Evolutionary conservation across 2,329 filamentous ascomycete genomes (phyloP).

Genomic region (Ceratocystis colombiana): DNA sequence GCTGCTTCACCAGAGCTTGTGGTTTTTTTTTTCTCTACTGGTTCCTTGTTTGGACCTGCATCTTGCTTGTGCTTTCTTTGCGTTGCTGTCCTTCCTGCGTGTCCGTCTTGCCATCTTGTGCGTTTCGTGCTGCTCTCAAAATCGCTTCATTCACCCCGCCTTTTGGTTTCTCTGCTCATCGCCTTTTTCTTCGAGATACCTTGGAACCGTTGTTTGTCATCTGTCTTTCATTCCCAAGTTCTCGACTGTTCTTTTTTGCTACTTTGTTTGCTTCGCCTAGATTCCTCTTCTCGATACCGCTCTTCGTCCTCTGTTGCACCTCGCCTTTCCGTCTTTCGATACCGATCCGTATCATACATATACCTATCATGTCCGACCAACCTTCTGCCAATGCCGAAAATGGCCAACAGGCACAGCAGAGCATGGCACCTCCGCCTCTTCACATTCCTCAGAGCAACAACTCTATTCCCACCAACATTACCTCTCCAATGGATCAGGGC

Average conservation of each 20-base stretch:
- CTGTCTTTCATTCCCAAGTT: not conserved
- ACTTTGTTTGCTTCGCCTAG: constrained; percentile 1
- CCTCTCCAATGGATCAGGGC: constrained; percentile 66
- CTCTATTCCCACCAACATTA: constrained; percentile 84
- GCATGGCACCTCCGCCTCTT: constrained; percentile 84
- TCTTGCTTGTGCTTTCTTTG: constrained; percentile 18
- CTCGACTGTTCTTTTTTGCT: constrained; percentile 8
- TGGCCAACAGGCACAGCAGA: constrained; percentile 63
- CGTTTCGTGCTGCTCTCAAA: constrained; percentile 15
- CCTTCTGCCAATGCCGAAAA: constrained; percentile 41
- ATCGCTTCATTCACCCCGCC: constrained; percentile 23
- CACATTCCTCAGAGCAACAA: constrained; percentile 96
- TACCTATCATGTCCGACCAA: constrained; percentile 60
- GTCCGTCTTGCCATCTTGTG: constrained; percentile 24
- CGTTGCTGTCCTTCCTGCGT: constrained; percentile 21
- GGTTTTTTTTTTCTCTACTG: constrained; percentile 27
- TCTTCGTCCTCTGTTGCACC: constrained; percentile 8
- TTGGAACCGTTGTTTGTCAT: constrained; percentile 9
- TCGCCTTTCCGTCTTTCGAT: constrained; percentile 23
- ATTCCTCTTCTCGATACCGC: constrained; percentile 5
- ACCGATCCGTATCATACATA: constrained; percentile 18
- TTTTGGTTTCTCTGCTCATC: constrained; percentile 9
- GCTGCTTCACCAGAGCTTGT: constrained; percentile 9
- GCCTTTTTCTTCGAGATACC: constrained; percentile 11
- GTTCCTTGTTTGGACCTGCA: constrained; percentile 25